Percentiles rank a stretch among this genome's conserved stretches.
Conservation (phyloP, 257 asterid genomes). For the Avicennia marina region DNA sequence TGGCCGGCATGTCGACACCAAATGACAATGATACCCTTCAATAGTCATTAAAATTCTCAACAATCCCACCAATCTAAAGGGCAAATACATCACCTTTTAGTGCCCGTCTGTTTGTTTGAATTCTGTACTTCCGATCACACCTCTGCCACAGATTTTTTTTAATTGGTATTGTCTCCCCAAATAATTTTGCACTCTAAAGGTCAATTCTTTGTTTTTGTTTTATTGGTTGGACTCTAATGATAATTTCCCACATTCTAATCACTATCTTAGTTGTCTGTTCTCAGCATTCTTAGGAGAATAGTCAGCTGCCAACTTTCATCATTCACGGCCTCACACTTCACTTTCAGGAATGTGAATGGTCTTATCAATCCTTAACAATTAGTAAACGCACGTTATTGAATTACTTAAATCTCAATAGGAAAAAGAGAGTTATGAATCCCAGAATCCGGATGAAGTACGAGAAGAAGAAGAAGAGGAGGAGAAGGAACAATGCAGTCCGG, state of each 20-base stretch:
- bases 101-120: slow-evolving; percentile 29
- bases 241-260: no score
- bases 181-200: slow-evolving; percentile 27
- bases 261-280: no score
- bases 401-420: slow-evolving; percentile 25
- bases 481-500: slow-evolving; percentile 82
- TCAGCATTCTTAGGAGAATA: no score
- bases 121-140: slow-evolving; percentile 37
- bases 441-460: slow-evolving; percentile 14
- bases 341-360: no score
- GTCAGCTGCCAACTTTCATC: no score
- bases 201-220: slow-evolving; percentile 37
- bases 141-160: slow-evolving; percentile 48
- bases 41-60: background rate
- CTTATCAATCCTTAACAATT: no score
- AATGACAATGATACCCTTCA: slow-evolving; percentile 39
- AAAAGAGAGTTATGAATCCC: slow-evolving; percentile 20
- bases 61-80: slow-evolving; percentile 16
- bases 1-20: slow-evolving; percentile 45
- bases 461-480: slow-evolving; percentile 49
- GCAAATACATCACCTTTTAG: slow-evolving; percentile 21
- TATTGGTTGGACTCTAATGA: slow-evolving; percentile 21
- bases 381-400: background rate
- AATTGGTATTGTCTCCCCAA: slow-evolving; percentile 22
- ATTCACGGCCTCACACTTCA: no score